Percentiles rank a stretch among this genome's conserved stretches.
Evolutionary conservation across 306 rosid genomes (phyloP).

Genomic region (Quercus variabilis): DNA sequence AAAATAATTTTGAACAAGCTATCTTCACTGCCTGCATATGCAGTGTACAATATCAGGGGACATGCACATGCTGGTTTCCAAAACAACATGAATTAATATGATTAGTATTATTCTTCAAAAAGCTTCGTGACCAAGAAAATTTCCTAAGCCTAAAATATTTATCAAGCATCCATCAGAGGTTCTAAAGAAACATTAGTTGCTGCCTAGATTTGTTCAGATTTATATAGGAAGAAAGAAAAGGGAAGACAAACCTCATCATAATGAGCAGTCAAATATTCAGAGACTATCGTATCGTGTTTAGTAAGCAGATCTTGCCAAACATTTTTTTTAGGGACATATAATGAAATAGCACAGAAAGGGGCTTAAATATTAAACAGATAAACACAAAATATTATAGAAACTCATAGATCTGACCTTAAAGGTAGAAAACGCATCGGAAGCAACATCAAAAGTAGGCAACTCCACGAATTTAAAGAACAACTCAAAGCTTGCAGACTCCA

Average conservation of each 20-base stretch:
- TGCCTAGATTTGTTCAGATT: slow-evolving; percentile 24
- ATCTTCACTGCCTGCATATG: slow-evolving; percentile 20
- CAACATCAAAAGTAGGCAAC: slow-evolving; percentile 83
- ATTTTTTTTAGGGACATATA: slow-evolving; percentile 19
- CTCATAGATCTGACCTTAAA: slow-evolving; percentile 64
- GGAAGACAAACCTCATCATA: slow-evolving; percentile 66
- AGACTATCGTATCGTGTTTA: slow-evolving; percentile 67
- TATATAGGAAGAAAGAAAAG: slow-evolving; percentile 21
- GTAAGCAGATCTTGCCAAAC: slow-evolving; percentile 82
- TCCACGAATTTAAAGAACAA: slow-evolving; percentile 93
- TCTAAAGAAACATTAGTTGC: slow-evolving; percentile 15
- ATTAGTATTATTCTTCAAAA: slow-evolving; percentile 19
- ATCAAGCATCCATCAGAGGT: slow-evolving; percentile 15
- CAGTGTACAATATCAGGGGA: slow-evolving; percentile 19
- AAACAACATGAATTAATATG: slow-evolving; percentile 11
- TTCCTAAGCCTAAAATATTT: slow-evolving; percentile 20
- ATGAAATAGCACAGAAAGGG: slow-evolving; percentile 8
- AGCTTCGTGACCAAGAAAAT: slow-evolving; percentile 21
- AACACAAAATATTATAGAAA: neutral
- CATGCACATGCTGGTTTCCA: slow-evolving; percentile 19
- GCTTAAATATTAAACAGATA: slow-evolving; percentile 17
- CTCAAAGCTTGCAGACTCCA: slow-evolving; percentile 90
- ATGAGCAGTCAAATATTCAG: slow-evolving; percentile 70
- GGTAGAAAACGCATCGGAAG: slow-evolving; percentile 95
- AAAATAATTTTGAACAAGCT: slow-evolving; percentile 12